Evolutionary conservation across 192 early-diverging fungal genomes (phyloP).

Genomic region (Coemansia sp.): DNA sequence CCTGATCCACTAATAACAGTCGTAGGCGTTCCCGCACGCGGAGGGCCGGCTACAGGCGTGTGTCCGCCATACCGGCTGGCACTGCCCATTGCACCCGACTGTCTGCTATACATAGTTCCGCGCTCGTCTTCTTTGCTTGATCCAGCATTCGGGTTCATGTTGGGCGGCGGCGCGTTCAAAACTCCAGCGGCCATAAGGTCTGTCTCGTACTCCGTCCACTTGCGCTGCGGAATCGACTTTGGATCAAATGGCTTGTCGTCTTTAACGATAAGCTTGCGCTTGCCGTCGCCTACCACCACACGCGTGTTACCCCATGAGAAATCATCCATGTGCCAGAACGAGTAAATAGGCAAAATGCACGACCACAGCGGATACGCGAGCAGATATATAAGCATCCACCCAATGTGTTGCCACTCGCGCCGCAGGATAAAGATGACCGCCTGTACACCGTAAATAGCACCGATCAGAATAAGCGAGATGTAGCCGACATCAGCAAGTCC

Average conservation of each 20-base stretch:
- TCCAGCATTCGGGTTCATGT: constrained; percentile 54
- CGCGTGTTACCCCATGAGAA: neutral
- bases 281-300: neutral
- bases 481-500: constrained; percentile 48
- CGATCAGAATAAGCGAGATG: constrained; percentile 2
- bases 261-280: neutral
- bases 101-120: constrained; percentile 31
- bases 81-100: constrained; percentile 13
- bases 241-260: neutral
- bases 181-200: neutral
- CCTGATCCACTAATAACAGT: constrained; percentile 22
- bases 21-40: neutral
- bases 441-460: neutral
- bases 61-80: constrained; percentile 12
- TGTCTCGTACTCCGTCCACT: neutral
- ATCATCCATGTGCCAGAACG: neutral
- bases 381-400: neutral
- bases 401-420: neutral
- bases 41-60: constrained; percentile 14
- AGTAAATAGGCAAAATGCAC: neutral
- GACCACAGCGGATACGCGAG: neutral
- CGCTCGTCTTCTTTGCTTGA: constrained; percentile 27
- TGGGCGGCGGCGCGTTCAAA: constrained; percentile 42
- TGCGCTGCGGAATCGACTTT: neutral
- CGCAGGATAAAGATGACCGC: neutral